Percentiles rank a stretch among this genome's conserved stretches.
These are phyloP conservation scores for Ilyonectria sp. DNA, from an alignment of 2,329 filamentous ascomycete species.

Conservation along the genomic window DNA sequence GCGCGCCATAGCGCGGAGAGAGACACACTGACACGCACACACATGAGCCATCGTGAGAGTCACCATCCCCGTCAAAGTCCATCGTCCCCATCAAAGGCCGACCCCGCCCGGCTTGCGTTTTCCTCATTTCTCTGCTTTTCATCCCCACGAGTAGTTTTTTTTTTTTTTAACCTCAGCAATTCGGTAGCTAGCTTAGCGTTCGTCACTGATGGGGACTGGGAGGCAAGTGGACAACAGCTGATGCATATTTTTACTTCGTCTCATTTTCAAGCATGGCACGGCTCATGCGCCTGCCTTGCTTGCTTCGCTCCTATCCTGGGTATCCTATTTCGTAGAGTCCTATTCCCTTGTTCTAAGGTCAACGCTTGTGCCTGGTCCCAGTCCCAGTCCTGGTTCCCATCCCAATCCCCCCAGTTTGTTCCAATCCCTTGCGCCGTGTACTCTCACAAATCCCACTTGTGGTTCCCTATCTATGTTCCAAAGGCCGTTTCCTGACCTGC, in stretches of 20 bases:
- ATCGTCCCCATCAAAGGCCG: too few species aligned
- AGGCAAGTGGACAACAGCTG: neutral
- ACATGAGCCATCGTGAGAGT: too few species aligned
- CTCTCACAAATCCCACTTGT: slow-evolving; percentile 18
- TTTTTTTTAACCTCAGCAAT: neutral
- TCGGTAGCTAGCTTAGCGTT: neutral
- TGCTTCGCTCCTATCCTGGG: slow-evolving; percentile 33
- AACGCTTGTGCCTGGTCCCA: slow-evolving; percentile 28
- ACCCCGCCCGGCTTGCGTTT: too few species aligned
- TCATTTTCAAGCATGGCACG: slow-evolving; percentile 12
- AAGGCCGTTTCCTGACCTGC: slow-evolving; percentile 21
- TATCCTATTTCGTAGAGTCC: slow-evolving; percentile 40
- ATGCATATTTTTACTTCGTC: slow-evolving; percentile 7
- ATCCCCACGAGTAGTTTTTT: too few species aligned
- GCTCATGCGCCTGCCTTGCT: slow-evolving; percentile 29
- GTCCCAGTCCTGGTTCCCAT: slow-evolving; percentile 18
- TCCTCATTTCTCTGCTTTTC: too few species aligned
- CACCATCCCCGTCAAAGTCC: too few species aligned
- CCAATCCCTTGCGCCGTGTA: slow-evolving; percentile 31
- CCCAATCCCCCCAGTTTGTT: slow-evolving; percentile 22
- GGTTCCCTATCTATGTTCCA: slow-evolving; percentile 21
- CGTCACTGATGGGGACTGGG: neutral
- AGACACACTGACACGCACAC: too few species aligned
- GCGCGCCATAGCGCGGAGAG: neutral
- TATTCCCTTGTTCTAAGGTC: slow-evolving; percentile 38